Base-by-base conservation (phyloP, 345 rosid species). In the Populus simonii region DNA sequence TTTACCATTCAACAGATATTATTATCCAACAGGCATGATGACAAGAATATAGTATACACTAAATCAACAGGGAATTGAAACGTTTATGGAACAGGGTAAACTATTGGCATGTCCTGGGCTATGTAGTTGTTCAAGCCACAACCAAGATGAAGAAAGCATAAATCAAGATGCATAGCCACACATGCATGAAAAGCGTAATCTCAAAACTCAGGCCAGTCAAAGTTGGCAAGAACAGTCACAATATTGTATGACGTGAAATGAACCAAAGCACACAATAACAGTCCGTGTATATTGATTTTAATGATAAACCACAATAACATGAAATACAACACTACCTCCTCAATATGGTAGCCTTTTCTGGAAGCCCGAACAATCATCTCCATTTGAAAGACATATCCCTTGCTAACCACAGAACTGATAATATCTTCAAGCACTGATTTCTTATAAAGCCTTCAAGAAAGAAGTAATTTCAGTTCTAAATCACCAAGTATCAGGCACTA, bases 351-450 rank as follows among this genome's bases (percentile, higher is more conserved):
- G 78, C 96, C 90, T 81, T 89, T 91, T 80, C 99, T 91, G 38
- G 97, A 86, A 43, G 98, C 99, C 69, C 98, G 93, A 45, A 96
- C 99, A 71, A 96, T 93, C 97, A 96, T 96, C 89, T 96, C 99
- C 97, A 96, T 96, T 81, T 96, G 99, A 82, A 96, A 96, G 66
- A 96, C 99, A 61, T 94, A 93, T 36, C 98, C 97, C 83, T 93
- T 96, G 76, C 98, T 96, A 59, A 96, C 97, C 61, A 92, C 88
- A 66, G 97, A 90, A 75, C 84, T 84, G 66, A 96, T 93, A 66
- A 93, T 81, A 61, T 91, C 97, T 87, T 96, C 95, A 51, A 96
- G 95, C 73, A 84, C 97, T 4, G 90, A 87, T 85, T 91, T 96
- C 88, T 81, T 85, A 85, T 93, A 93, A 65, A 93, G 92, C 79